phyloP scores from a whole-genome alignment of 2,329 filamentous ascomycete genomes.

The Thermochaetoides dissita region DNA sequence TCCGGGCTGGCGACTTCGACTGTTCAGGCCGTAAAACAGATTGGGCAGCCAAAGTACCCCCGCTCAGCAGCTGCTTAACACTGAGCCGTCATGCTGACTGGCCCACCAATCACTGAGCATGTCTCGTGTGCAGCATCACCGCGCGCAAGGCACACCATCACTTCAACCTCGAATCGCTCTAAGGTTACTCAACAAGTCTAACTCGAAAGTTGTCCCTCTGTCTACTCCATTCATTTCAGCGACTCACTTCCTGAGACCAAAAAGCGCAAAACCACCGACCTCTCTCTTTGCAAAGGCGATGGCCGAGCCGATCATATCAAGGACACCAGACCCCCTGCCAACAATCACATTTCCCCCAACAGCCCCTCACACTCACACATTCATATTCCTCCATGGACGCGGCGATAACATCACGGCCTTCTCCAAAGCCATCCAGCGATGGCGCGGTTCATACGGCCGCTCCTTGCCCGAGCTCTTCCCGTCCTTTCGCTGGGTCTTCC shows the following conservation, averaged over 20 bases:
- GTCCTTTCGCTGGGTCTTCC: conserved; percentile 36
- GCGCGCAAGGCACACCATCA: too few relatives aligned
- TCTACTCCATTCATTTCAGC: not conserved
- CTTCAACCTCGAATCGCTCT: too few relatives aligned
- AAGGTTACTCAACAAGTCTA: not conserved
- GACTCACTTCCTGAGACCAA: not conserved
- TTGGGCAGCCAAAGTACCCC: too few relatives aligned
- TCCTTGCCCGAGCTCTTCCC: conserved; percentile 28
- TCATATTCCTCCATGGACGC: conserved; percentile 32
- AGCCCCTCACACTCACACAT: conserved; percentile 25
- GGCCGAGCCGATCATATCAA: not conserved
- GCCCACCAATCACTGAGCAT: too few relatives aligned
- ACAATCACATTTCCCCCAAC: conserved; percentile 4
- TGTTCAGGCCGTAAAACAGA: too few relatives aligned
- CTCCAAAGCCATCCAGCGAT: conserved; percentile 9
- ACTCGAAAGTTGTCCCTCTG: not conserved
- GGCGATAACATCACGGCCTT: conserved; percentile 26
- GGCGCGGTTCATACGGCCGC: conserved; percentile 19
- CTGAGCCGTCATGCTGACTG: too few relatives aligned
- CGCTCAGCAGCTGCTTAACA: too few relatives aligned
- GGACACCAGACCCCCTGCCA: not conserved
- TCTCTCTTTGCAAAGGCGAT: not conserved
- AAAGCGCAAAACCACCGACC: not conserved
- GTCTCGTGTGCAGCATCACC: too few relatives aligned
- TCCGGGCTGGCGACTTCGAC: too few relatives aligned